These are phyloP conservation scores for Aspergillus costaricaensis DNA, from an alignment of 2,329 filamentous ascomycete species.

Conservation along the genomic window DNA sequence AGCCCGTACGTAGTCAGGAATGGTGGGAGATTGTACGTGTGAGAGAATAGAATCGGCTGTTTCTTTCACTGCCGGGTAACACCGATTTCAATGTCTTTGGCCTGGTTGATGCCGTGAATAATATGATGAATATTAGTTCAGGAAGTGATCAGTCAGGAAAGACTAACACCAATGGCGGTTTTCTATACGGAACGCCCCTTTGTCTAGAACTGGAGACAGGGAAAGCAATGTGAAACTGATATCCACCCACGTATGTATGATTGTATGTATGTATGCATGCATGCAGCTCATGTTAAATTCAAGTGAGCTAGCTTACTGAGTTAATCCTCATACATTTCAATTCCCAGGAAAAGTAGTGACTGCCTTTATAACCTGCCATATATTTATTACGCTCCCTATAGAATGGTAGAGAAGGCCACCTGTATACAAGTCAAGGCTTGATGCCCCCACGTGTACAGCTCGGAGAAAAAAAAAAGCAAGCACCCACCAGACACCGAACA, in stretches of 20 bases:
- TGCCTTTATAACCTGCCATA: not conserved
- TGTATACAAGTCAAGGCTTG: not conserved
- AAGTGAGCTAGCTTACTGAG: not conserved
- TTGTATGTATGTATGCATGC: too few species aligned
- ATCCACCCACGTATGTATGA: not conserved
- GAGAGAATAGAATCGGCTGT: not conserved
- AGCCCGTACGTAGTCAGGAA: not conserved
- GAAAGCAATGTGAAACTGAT: not conserved
- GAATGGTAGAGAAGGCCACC: not conserved
- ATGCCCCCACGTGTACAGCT: not conserved
- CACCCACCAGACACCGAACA: not conserved
- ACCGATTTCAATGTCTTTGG: not conserved
- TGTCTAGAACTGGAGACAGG: not conserved
- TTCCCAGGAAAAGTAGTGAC: not conserved
- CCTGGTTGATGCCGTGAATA: not conserved
- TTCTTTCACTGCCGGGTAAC: not conserved
- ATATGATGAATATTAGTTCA: slow-evolving; percentile 2
- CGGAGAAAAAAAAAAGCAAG: not conserved
- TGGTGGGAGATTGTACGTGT: not conserved
- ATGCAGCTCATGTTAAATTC: too few species aligned
- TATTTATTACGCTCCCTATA: not conserved
- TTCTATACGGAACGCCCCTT: not conserved
- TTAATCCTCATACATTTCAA: not conserved
- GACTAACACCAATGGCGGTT: not conserved
- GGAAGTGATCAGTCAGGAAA: not conserved